Evolutionary conservation across 148 eudicot genomes (phyloP).

Genomic region (Cornus kousa): DNA sequence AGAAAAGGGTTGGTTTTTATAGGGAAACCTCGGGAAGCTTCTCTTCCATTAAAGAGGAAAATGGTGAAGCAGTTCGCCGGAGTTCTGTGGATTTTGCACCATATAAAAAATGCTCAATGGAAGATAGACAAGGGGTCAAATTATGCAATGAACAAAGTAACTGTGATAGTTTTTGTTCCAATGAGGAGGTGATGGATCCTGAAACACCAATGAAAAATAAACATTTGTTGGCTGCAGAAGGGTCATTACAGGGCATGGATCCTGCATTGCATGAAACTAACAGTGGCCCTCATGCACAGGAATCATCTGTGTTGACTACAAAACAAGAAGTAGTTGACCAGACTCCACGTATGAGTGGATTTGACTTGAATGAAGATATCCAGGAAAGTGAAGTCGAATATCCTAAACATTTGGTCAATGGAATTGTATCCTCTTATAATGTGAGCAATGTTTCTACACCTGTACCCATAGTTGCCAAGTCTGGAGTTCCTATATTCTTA

Average conservation of each 20-base stretch:
- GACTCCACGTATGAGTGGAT: slow-evolving; percentile 17
- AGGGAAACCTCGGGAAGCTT: slow-evolving; percentile 6
- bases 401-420: slow-evolving; percentile 1
- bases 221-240: neutral
- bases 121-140: slow-evolving; percentile 8
- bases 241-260: neutral
- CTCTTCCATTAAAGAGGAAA: neutral
- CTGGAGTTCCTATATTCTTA: slow-evolving; percentile 43
- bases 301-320: slow-evolving; percentile 15
- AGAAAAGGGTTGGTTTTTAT: neutral
- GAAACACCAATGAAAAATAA: neutral
- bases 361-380: slow-evolving; percentile 56
- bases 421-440: slow-evolving; percentile 10
- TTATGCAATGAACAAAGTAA: slow-evolving; percentile 12
- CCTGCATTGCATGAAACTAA: slow-evolving; percentile 12
- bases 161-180: slow-evolving; percentile 8
- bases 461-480: slow-evolving; percentile 48
- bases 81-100: slow-evolving; percentile 30
- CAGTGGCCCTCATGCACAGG: slow-evolving; percentile 14
- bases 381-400: slow-evolving; percentile 29
- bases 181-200: slow-evolving; percentile 13
- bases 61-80: slow-evolving; percentile 15
- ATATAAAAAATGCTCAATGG: slow-evolving; percentile 12
- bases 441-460: slow-evolving; percentile 22
- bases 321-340: slow-evolving; percentile 8